phyloP scores from a whole-genome alignment of 441 rosid genomes.

The Erodium trifolium region DNA sequence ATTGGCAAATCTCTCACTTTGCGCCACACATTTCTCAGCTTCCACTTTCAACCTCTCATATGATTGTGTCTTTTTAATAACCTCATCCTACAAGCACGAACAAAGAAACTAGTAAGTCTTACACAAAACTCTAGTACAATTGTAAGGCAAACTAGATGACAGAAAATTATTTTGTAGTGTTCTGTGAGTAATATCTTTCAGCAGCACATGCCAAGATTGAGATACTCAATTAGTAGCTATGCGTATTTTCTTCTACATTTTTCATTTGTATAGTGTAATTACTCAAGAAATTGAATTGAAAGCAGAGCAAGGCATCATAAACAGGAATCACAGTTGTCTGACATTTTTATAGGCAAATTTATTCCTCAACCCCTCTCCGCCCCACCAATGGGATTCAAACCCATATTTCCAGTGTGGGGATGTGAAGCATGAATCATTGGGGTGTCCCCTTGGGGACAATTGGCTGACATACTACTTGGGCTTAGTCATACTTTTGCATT shows the following conservation, averaged over 20 bases:
- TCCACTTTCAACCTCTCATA: conserved; percentile 54
- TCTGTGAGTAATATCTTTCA: not conserved
- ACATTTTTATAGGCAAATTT: not conserved
- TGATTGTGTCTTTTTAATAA: conserved; percentile 53
- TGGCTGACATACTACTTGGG: too few relatives aligned
- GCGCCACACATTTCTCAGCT: conserved; percentile 72
- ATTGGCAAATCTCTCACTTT: conserved; percentile 45
- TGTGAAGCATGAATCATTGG: too few relatives aligned
- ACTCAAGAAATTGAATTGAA: too few relatives aligned
- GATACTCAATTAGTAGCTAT: not conserved
- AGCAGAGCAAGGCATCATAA: too few relatives aligned
- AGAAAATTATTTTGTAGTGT: too few relatives aligned
- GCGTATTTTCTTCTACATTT: not conserved
- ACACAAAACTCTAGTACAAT: not conserved
- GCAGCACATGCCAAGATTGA: not conserved
- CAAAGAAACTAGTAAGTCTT: not conserved
- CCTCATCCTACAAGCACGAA: conserved; percentile 52
- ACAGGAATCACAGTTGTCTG: not conserved
- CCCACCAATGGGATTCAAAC: too few relatives aligned
- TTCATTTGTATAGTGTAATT: too few relatives aligned
- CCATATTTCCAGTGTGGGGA: too few relatives aligned
- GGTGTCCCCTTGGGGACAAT: too few relatives aligned
- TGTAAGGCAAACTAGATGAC: not conserved
- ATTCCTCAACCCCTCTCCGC: not conserved
- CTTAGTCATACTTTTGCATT: too few relatives aligned